Conservation (phyloP, 2,329 filamentous ascomycete species). For the Bipolaris cookei region DNA sequence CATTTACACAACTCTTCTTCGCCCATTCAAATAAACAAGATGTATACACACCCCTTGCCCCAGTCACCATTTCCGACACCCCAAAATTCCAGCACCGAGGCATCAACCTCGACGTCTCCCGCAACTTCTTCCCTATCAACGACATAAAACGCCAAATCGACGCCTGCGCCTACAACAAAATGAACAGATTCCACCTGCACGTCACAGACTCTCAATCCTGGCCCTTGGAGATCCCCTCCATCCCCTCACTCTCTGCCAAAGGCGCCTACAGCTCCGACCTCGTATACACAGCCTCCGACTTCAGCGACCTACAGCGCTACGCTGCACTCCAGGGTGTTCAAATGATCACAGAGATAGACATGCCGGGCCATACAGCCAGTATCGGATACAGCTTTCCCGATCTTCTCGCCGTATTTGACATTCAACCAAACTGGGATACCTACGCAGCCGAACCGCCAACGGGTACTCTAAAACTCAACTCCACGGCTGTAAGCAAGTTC, state of each 20-base stretch:
- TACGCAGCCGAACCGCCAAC: conserved; percentile 63
- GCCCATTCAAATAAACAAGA: conserved; percentile 63
- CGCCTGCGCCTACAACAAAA: conserved; percentile 77
- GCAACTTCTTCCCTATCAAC: conserved; percentile 71
- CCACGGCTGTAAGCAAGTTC: conserved; percentile 71
- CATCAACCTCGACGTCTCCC: conserved; percentile 77
- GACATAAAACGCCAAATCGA: conserved; percentile 79
- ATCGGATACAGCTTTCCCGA: conserved; percentile 72
- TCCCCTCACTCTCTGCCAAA: conserved; percentile 73
- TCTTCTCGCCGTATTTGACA: conserved; percentile 69
- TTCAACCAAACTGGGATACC: conserved; percentile 59
- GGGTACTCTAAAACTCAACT: conserved; percentile 77
- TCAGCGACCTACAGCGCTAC: conserved; percentile 72
- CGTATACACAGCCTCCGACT: conserved; percentile 70
- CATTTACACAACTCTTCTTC: conserved; percentile 82
- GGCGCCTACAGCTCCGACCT: conserved; percentile 74
- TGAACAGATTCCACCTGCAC: conserved; percentile 83
- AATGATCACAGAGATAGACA: conserved; percentile 78
- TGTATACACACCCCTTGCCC: conserved; percentile 73
- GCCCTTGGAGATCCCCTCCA: conserved; percentile 78
- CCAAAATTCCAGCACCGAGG: conserved; percentile 80
- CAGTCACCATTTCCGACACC: conserved; percentile 72
- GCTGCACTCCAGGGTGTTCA: conserved; percentile 72
- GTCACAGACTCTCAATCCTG: conserved; percentile 84
- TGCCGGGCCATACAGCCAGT: conserved; percentile 77